These are phyloP conservation scores for Krasilnikovozyma curviuscula DNA, from an alignment of 768 basidiomycete species.

Conservation along the genomic window DNA sequence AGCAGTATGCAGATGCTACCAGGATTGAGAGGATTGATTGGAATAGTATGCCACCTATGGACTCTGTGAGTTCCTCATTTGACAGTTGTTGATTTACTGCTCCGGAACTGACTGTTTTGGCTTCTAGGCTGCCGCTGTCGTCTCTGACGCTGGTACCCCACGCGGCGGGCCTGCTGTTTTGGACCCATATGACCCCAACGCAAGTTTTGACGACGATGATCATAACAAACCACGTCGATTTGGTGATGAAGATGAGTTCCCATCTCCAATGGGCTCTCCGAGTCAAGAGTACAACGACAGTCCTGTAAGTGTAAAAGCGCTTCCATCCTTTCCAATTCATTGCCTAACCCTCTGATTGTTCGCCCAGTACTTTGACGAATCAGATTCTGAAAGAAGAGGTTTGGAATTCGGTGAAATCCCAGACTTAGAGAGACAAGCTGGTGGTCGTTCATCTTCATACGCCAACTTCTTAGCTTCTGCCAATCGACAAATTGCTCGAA, in stretches of 20 bases:
- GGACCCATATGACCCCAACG: slow-evolving; percentile 10
- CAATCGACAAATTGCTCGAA: slow-evolving; percentile 60
- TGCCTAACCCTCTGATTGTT: too few relatives aligned
- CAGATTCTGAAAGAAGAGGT: too few relatives aligned
- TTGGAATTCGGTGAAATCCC: too few relatives aligned
- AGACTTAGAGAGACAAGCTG: slow-evolving; percentile 4
- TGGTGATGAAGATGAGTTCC: not conserved
- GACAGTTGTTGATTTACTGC: not conserved
- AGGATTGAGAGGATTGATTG: slow-evolving; percentile 11
- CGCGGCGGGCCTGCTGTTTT: not conserved
- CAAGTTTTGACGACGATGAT: not conserved
- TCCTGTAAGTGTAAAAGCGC: too few relatives aligned
- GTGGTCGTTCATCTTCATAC: slow-evolving; percentile 31
- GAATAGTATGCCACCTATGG: too few relatives aligned
- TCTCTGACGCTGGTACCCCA: too few relatives aligned
- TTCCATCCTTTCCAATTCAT: too few relatives aligned
- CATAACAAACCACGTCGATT: slow-evolving; percentile 1
- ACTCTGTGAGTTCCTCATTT: not conserved
- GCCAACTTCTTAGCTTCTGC: slow-evolving; percentile 66
- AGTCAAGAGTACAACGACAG: slow-evolving; percentile 6
- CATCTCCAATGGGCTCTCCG: too few relatives aligned
- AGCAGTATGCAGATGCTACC: slow-evolving; percentile 8
- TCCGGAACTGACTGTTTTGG: too few relatives aligned
- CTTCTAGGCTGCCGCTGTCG: too few relatives aligned
- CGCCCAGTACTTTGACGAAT: too few relatives aligned